phyloP scores from a whole-genome alignment of 2,329 filamentous ascomycete genomes.

The Fulvia fulva region DNA sequence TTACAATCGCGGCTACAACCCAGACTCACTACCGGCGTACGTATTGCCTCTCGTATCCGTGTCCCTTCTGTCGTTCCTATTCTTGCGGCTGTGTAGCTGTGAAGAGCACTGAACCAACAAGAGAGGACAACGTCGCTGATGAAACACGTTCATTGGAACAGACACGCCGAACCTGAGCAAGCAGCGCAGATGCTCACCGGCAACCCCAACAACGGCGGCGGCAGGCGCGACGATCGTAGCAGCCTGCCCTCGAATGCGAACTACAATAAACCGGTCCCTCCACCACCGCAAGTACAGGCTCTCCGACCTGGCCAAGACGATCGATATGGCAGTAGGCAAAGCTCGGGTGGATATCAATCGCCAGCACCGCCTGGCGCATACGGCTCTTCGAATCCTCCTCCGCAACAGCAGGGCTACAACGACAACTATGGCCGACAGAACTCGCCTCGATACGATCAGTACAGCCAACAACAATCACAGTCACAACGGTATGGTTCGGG shows the following conservation, averaged over 20 bases:
- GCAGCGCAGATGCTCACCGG: conserved; percentile 40
- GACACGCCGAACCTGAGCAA: conserved; percentile 70
- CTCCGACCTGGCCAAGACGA: conserved; percentile 36
- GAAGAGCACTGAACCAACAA: neutral
- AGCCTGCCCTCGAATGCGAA: conserved; percentile 30
- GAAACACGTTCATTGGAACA: conserved; percentile 33
- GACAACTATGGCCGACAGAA: conserved; percentile 22
- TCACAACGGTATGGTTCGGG: conserved; percentile 18
- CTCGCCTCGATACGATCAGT: conserved; percentile 35
- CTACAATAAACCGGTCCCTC: conserved; percentile 42
- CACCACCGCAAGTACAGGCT: conserved; percentile 35
- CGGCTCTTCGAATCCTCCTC: conserved; percentile 14
- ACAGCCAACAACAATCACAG: conserved; percentile 21
- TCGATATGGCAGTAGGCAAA: conserved; percentile 30
- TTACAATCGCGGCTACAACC: conserved; percentile 90
- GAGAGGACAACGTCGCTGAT: conserved; percentile 18
- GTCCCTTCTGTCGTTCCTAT: conserved; percentile 1
- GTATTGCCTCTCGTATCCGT: conserved; percentile 32
- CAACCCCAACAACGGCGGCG: conserved; percentile 14
- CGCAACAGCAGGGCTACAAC: neutral
- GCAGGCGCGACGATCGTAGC: conserved; percentile 29
- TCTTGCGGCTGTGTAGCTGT: neutral
- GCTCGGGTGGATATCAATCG: conserved; percentile 24
- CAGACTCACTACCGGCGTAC: conserved; percentile 89
- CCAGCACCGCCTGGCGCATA: conserved; percentile 38